A percentile compares a stretch with the other conserved stretches of the same genome.
phyloP scores from a whole-genome alignment of 352 stramenopile genomes.

The Pythium guiyangense region DNA sequence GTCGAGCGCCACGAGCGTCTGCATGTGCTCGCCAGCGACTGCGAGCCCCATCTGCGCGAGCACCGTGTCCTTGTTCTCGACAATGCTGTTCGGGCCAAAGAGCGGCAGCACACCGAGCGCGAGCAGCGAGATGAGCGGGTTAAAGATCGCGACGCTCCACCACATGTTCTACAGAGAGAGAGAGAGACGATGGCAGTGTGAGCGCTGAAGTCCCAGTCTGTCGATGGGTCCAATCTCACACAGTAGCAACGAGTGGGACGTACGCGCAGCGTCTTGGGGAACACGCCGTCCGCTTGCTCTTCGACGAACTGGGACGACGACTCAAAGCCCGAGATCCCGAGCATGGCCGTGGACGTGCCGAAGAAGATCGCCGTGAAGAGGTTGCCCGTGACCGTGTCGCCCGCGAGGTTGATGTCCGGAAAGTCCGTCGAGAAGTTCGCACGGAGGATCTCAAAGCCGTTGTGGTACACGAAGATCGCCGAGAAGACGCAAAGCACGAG shows the following conservation, averaged over 20 bases:
- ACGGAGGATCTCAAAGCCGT: slow-evolving; percentile 75
- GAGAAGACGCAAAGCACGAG: slow-evolving; percentile 75
- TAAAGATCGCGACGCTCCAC: slow-evolving; percentile 92
- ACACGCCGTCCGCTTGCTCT: slow-evolving; percentile 92
- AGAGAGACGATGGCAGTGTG: slow-evolving; percentile 2
- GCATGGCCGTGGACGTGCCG: slow-evolving; percentile 90
- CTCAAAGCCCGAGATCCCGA: slow-evolving; percentile 94
- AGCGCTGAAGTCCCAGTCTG: neutral
- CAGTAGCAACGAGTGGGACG: slow-evolving; percentile 1
- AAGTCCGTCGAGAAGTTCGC: slow-evolving; percentile 85
- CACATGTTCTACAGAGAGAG: slow-evolving; percentile 84
- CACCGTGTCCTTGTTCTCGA: slow-evolving; percentile 86
- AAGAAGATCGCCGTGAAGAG: slow-evolving; percentile 89
- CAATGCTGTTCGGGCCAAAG: slow-evolving; percentile 60
- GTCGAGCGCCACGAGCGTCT: slow-evolving; percentile 82
- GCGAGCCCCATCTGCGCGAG: slow-evolving; percentile 88
- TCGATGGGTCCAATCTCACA: slow-evolving; percentile 3
- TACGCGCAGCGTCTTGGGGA: slow-evolving; percentile 90
- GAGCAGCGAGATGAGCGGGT: slow-evolving; percentile 90
- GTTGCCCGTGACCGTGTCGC: slow-evolving; percentile 72
- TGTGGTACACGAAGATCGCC: slow-evolving; percentile 69
- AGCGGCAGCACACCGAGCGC: slow-evolving; percentile 88
- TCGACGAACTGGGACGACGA: slow-evolving; percentile 94
- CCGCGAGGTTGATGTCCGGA: slow-evolving; percentile 86
- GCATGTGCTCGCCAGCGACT: slow-evolving; percentile 69